Evolutionary conservation across 2,329 filamentous ascomycete genomes (phyloP).

Genomic region (Clonostachys rosea): DNA sequence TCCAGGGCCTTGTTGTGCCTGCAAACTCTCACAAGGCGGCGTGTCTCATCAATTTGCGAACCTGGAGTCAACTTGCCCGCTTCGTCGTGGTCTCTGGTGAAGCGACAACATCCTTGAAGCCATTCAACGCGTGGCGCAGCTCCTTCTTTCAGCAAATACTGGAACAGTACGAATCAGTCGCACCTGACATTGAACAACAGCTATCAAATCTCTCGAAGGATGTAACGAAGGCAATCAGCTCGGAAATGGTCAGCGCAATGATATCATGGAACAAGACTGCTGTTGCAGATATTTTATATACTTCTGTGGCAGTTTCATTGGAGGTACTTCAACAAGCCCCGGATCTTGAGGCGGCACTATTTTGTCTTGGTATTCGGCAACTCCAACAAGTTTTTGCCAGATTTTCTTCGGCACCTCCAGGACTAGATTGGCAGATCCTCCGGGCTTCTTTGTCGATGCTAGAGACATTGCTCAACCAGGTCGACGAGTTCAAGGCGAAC

Average conservation of each 20-base stretch:
- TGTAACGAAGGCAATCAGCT: conserved; percentile 32
- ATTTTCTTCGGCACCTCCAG: conserved; percentile 33
- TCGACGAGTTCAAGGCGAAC: conserved; percentile 34
- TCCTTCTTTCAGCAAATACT: conserved; percentile 52
- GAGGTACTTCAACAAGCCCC: conserved; percentile 43
- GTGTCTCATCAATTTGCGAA: conserved; percentile 57
- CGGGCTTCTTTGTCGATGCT: conserved; percentile 38
- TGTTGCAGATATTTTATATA: conserved; percentile 46
- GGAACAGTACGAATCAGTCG: conserved; percentile 52
- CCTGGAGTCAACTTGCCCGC: conserved; percentile 58
- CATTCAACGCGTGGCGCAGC: conserved; percentile 44
- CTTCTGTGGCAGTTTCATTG: conserved; percentile 41
- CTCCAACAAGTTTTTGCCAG: conserved; percentile 46
- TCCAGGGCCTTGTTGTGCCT: conserved; percentile 56
- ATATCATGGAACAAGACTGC: conserved; percentile 47
- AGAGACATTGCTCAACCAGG: conserved; percentile 36
- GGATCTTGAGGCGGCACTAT: conserved; percentile 40
- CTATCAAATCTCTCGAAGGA: conserved; percentile 43
- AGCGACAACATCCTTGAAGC: conserved; percentile 42
- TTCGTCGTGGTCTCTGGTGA: conserved; percentile 48
- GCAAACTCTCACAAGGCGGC: conserved; percentile 62
- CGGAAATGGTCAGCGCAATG: conserved; percentile 41
- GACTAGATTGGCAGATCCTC: conserved; percentile 44
- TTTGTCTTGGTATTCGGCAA: conserved; percentile 43
- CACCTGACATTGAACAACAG: conserved; percentile 51